phyloP scores from a whole-genome alignment of 257 asterid species.

The Plectranthus barbatus region DNA sequence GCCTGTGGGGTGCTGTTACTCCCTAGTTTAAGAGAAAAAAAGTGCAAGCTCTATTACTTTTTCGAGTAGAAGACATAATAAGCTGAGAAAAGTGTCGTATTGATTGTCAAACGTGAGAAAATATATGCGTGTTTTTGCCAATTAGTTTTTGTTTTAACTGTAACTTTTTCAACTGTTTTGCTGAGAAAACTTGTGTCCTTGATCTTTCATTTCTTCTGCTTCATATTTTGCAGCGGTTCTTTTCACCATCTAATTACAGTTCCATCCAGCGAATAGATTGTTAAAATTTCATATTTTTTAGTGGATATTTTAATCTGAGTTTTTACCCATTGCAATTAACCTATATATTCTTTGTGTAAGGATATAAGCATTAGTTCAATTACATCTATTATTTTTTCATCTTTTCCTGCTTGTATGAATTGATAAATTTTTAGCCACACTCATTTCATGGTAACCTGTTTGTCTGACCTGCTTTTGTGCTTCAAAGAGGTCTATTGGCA shows the following conservation, averaged over 20 bases:
- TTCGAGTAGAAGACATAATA: background rate
- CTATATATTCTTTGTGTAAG: background rate
- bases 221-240: background rate
- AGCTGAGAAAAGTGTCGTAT: background rate
- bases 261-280: background rate
- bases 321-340: background rate
- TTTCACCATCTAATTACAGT: background rate
- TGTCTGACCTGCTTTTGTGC: slow-evolving; percentile 21
- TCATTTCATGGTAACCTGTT: slow-evolving; percentile 10
- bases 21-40: slow-evolving; percentile 16
- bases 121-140: background rate
- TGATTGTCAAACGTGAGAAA: background rate
- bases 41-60: background rate
- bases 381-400: background rate
- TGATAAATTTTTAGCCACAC: background rate
- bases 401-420: slow-evolving; percentile 7
- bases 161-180: background rate
- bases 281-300: slow-evolving; percentile 7
- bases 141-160: background rate
- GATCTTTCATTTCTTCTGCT: background rate
- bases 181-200: background rate
- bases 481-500: slow-evolving; percentile 32
- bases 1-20: slow-evolving; percentile 24
- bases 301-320: background rate
- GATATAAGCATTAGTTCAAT: background rate